phyloP scores from a whole-genome alignment of 768 basidiomycete genomes.

The Mycena galericulata region DNA sequence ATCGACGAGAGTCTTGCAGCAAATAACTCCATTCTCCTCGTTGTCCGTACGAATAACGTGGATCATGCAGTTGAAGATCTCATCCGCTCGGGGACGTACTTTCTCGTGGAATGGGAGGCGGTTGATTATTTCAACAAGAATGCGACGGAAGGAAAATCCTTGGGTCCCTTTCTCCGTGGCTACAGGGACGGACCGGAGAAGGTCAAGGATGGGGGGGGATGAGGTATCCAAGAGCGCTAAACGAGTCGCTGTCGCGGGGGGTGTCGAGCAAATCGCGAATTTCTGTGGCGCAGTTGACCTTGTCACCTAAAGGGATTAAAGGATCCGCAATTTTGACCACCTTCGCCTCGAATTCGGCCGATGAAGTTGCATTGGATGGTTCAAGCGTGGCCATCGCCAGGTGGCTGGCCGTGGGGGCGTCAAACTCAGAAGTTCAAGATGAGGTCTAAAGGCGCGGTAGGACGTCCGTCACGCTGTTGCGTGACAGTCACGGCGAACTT shows the following conservation, averaged over 20 bases:
- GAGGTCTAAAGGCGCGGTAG: too few species aligned
- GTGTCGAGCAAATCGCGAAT: constrained; percentile 87
- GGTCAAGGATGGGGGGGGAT: constrained; percentile 79
- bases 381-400: constrained; percentile 19
- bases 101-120: constrained; percentile 86
- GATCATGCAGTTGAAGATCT: constrained; percentile 85
- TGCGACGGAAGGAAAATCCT: constrained; percentile 88
- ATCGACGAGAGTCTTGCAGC: constrained; percentile 94
- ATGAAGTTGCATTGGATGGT: constrained; percentile 2
- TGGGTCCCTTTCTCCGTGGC: constrained; percentile 73
- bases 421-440: too few species aligned
- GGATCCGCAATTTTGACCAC: constrained; percentile 31
- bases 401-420: background rate
- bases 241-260: constrained; percentile 78
- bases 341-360: constrained; percentile 20
- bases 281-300: constrained; percentile 51
- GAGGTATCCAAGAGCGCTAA: constrained; percentile 76
- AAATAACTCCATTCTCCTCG: constrained; percentile 92
- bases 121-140: constrained; percentile 90
- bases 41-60: constrained; percentile 90
- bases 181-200: constrained; percentile 76
- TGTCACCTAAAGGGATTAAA: constrained; percentile 15
- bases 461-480: too few species aligned
- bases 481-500: background rate
- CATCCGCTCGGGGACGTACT: constrained; percentile 73